Evolutionary conservation across 2,329 filamentous ascomycete genomes (phyloP), one percentile per base, ranked within the genome.

Genomic region (Colletotrichum australisinense): DNA sequence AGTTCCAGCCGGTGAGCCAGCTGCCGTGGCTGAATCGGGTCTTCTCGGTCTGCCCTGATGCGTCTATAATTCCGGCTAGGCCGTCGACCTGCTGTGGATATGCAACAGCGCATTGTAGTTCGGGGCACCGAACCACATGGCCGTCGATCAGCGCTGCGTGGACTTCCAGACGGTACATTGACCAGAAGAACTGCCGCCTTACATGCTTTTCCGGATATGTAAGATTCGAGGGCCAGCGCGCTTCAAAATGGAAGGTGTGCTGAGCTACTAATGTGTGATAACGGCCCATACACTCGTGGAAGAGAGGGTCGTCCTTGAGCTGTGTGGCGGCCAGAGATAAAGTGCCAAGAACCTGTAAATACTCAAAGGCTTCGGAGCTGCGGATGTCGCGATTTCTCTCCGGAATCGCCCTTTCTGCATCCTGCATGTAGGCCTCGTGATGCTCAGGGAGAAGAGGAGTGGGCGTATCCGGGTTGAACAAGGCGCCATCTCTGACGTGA

Each of bases 1-100:
- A 89, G 78, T 90, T 90, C 87, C 87, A 90, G 22, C 88, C 88
- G 55, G 84, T 83, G 8, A 90, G 79, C 88, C 88, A 90, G 69
- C 74, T 74, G 19, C 74, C 74, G 7, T 59, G 64, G 19, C 63
- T 66, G 32, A 73, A 67, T 12, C 65, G 9, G 30, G 49, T 49
- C 28, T 66, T 66, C 32, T 67, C 68, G 24, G 26, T 63, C 49
- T 58, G 14, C 4, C 57, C 65, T 3, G 67, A 52, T 5, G 72
- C 56, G 28, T 74, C 72, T 5, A 71, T 19, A 3, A 74, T 56
- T 52, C 65, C 69, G 22, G 58, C 67, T 19, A 75, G 53, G 6
- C 67, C 68, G 32, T 63, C 53, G 24, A 65, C 58, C 4, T 72
- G 63, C 52, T 35, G 57, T 22, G 65, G 74, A 12, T 75, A 75